Conservation (phyloP, 2,329 filamentous ascomycete genomes). For the Lasiodiplodia citricola region DNA sequence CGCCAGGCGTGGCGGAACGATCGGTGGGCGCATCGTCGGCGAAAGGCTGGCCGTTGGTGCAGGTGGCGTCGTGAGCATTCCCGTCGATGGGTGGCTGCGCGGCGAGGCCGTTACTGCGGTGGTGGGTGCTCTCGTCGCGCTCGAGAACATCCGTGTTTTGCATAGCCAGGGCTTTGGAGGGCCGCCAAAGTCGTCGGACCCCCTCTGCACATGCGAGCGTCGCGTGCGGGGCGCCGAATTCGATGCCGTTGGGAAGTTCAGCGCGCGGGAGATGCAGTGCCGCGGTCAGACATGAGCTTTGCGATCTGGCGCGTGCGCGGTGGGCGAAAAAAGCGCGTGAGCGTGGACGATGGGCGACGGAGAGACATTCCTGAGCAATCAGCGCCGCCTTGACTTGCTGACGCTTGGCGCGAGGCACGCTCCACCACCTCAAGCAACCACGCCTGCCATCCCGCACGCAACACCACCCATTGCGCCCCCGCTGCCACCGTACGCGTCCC, state of each 20-base stretch:
- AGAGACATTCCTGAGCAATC: constrained; percentile 12
- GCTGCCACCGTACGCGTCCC: constrained; percentile 11
- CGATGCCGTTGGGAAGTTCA: constrained; percentile 34
- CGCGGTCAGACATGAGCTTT: constrained; percentile 39
- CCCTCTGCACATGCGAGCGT: constrained; percentile 32
- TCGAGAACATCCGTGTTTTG: constrained; percentile 30
- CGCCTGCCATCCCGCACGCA: constrained; percentile 4
- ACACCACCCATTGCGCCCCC: constrained; percentile 19
- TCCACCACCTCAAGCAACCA: constrained; percentile 12
- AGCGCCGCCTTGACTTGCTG: constrained; percentile 4
- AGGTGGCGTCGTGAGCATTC: constrained; percentile 6
- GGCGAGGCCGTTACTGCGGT: constrained; percentile 32
- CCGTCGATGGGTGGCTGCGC: neutral
- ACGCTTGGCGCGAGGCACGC: constrained; percentile 12
- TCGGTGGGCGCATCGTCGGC: constrained; percentile 14
- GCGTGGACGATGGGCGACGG: constrained; percentile 20
- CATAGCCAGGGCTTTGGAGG: constrained; percentile 27
- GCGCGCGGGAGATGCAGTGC: constrained; percentile 32
- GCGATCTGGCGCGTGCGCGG: constrained; percentile 36
- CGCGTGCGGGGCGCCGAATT: constrained; percentile 26
- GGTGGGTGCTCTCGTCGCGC: constrained; percentile 38
- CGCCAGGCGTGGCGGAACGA: constrained; percentile 18
- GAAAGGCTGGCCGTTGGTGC: constrained; percentile 7
- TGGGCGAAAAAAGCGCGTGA: constrained; percentile 29
- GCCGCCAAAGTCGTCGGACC: constrained; percentile 31